These are phyloP conservation scores for Daldinia concentrica DNA, from an alignment of 495 filamentous ascomycete genomes.

Conservation along the genomic window DNA sequence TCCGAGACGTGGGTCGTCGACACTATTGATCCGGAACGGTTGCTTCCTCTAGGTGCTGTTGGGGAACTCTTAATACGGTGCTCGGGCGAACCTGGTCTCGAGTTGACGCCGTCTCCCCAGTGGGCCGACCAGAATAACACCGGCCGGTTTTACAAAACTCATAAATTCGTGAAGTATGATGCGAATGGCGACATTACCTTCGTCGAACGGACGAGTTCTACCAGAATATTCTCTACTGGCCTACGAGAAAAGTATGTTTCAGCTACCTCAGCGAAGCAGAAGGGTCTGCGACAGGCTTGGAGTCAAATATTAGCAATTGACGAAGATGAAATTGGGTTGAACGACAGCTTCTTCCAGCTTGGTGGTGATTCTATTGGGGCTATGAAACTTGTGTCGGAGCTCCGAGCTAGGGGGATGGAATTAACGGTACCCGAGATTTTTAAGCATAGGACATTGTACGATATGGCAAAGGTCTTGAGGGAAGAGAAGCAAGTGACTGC, in stretches of 20 bases:
- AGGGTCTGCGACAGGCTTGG: constrained; percentile 50
- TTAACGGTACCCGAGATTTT: constrained; percentile 67
- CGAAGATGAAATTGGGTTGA: constrained; percentile 56
- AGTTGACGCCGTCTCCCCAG: constrained; percentile 41
- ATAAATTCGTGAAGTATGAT: constrained; percentile 45
- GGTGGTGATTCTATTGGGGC: constrained; percentile 77
- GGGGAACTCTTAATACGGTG: constrained; percentile 56
- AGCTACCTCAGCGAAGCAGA: constrained; percentile 50
- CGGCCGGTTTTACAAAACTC: constrained; percentile 44
- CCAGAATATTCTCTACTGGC: constrained; percentile 4
- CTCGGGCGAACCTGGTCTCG: constrained; percentile 35
- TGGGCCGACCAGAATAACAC: constrained; percentile 21
- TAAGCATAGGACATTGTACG: constrained; percentile 57
- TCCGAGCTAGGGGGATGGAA: constrained; percentile 59
- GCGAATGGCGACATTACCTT: constrained; percentile 25
- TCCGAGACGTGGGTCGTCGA: constrained; percentile 53
- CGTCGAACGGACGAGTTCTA: constrained; percentile 28
- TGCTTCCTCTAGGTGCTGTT: constrained; percentile 54
- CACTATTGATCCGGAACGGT: constrained; percentile 45
- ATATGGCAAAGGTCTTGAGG: constrained; percentile 50
- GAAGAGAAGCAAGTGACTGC: constrained; percentile 26
- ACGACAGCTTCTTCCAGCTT: constrained; percentile 69
- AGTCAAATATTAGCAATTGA: constrained; percentile 46
- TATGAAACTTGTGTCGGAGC: constrained; percentile 72
- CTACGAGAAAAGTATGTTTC: constrained; percentile 38